A percentile compares a stretch with the other conserved stretches of the same genome.
Conservation (phyloP, 2,329 filamentous ascomycete species). For the Dactylonectria estremocensis region DNA sequence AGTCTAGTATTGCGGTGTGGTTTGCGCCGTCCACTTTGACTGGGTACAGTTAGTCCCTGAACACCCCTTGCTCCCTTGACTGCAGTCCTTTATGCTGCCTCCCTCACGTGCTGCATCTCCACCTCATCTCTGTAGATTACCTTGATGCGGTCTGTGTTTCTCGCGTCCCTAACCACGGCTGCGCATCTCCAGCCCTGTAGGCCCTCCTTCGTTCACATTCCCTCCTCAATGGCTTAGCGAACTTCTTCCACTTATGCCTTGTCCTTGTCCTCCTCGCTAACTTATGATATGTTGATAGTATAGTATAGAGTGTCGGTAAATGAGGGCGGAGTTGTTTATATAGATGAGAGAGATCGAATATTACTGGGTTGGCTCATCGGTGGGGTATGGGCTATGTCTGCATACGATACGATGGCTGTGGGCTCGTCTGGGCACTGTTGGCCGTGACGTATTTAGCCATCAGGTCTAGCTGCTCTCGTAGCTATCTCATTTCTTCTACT, state of each 20-base stretch:
- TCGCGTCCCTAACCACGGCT: neutral
- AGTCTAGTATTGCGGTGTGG: conserved; percentile 40
- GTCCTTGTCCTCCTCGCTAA: neutral
- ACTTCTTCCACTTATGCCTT: neutral
- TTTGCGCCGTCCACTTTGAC: conserved; percentile 45
- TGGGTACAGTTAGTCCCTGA: conserved; percentile 36
- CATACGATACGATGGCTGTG: conserved; percentile 1
- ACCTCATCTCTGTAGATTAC: neutral
- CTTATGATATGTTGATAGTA: neutral
- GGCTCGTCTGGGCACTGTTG: neutral
- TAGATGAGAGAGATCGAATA: neutral
- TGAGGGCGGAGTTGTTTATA: neutral
- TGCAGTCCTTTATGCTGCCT: neutral
- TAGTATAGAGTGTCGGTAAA: neutral
- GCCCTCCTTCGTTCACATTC: neutral
- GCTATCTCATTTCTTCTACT: neutral
- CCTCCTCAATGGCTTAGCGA: conserved; percentile 6
- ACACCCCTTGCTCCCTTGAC: neutral
- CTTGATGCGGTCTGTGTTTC: neutral
- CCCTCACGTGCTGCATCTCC: neutral
- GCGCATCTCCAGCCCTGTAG: neutral
- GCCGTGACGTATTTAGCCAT: neutral
- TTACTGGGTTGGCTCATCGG: conserved; percentile 3
- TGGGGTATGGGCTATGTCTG: neutral
- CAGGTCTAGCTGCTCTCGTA: neutral